phyloP scores from a whole-genome alignment of 1,284 basidiomycete genomes.

The Porogramme epimiltina region DNA sequence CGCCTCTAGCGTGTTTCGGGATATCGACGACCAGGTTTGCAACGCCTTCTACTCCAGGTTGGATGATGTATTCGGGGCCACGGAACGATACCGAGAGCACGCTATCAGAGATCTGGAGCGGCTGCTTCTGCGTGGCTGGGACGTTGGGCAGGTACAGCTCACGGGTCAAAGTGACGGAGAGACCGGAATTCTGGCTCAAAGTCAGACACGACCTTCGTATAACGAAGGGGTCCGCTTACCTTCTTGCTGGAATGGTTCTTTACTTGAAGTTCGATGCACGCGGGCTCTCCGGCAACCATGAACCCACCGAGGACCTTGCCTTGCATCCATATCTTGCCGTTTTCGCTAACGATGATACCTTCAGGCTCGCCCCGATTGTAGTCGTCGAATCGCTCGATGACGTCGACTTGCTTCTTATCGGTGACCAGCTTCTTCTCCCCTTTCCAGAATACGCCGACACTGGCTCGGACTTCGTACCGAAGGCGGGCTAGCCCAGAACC shows the following conservation, averaged over 20 bases:
- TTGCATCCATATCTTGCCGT: slow-evolving; percentile 76
- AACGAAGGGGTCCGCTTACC: slow-evolving; percentile 40
- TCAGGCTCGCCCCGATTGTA: slow-evolving; percentile 45
- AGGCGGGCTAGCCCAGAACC: slow-evolving; percentile 66
- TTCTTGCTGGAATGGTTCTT: slow-evolving; percentile 79
- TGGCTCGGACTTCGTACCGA: slow-evolving; percentile 70
- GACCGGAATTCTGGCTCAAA: slow-evolving; percentile 57
- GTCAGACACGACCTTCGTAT: not conserved
- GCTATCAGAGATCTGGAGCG: slow-evolving; percentile 64
- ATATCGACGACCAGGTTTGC: slow-evolving; percentile 77
- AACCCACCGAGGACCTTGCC: slow-evolving; percentile 63
- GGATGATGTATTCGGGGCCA: slow-evolving; percentile 70
- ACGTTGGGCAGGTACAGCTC: slow-evolving; percentile 55
- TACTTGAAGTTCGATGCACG: slow-evolving; percentile 71
- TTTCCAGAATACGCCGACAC: slow-evolving; percentile 71
- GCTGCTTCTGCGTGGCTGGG: slow-evolving; percentile 42
- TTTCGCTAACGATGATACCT: slow-evolving; percentile 67
- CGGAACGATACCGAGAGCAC: slow-evolving; percentile 68
- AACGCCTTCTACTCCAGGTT: slow-evolving; percentile 71
- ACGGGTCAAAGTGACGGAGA: slow-evolving; percentile 60
- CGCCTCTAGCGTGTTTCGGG: slow-evolving; percentile 59
- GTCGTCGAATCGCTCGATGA: slow-evolving; percentile 56
- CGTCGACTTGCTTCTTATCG: slow-evolving; percentile 59
- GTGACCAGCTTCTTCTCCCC: slow-evolving; percentile 67
- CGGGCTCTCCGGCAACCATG: slow-evolving; percentile 65